Evolutionary conservation across 345 rosid genomes (phyloP).

Genomic region (Arabis hirsuta): DNA sequence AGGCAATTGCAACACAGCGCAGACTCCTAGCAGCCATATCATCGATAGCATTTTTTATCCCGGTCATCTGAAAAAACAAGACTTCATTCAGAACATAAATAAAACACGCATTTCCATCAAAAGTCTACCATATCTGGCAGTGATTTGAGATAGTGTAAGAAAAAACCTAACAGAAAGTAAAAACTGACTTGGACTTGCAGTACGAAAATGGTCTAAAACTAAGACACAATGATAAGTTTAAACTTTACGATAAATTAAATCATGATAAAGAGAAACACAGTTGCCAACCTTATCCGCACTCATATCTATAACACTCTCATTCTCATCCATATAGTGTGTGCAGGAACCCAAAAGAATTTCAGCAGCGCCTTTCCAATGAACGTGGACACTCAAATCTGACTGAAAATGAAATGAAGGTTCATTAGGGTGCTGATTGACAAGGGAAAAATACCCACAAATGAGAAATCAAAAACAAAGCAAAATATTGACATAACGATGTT

Average conservation of each 20-base stretch:
- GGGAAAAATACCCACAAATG: conserved; percentile 13
- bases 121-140: conserved; percentile 13
- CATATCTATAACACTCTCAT: conserved; percentile 54
- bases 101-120: neutral
- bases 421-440: conserved; percentile 4
- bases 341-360: conserved; percentile 90
- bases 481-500: neutral
- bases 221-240: conserved; percentile 12
- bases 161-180: neutral
- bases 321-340: conserved; percentile 62
- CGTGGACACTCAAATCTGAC: conserved; percentile 68
- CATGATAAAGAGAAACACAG: conserved; percentile 12
- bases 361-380: conserved; percentile 99
- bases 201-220: neutral
- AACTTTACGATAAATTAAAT: neutral
- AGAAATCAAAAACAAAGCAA: conserved; percentile 11
- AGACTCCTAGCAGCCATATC: conserved; percentile 87
- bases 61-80: conserved; percentile 51
- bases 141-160: conserved; percentile 17
- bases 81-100: conserved; percentile 27
- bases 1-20: conserved; percentile 95
- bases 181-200: conserved; percentile 23
- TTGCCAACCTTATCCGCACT: conserved; percentile 68
- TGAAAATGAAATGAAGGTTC: conserved; percentile 37
- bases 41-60: conserved; percentile 62